These are phyloP conservation scores for Trametes maxima DNA, from an alignment of 768 basidiomycete genomes.

Conservation along the genomic window DNA sequence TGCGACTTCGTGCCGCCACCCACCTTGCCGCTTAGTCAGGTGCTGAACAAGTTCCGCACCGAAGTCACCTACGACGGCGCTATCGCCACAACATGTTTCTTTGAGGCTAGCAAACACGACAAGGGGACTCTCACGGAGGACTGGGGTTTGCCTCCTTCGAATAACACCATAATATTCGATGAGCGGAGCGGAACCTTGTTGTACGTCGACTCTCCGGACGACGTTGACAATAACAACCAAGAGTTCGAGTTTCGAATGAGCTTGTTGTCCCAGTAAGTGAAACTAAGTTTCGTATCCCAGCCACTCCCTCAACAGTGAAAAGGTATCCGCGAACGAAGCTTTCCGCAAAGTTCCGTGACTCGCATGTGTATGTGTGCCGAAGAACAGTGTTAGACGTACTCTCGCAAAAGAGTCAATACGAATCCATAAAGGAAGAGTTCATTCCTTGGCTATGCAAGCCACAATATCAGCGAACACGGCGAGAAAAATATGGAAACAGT, in stretches of 20 bases:
- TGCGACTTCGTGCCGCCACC: conserved; percentile 89
- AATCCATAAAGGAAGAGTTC: conserved; percentile 88
- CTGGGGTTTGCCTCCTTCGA: conserved; percentile 54
- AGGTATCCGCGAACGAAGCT: conserved; percentile 76
- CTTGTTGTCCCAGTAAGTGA: conserved; percentile 62
- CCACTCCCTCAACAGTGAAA: conserved; percentile 6
- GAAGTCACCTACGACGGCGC: conserved; percentile 65
- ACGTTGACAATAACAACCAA: conserved; percentile 64
- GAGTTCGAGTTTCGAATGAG: conserved; percentile 78
- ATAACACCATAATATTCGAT: conserved; percentile 69
- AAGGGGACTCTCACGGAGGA: conserved; percentile 63
- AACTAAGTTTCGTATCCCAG: background rate
- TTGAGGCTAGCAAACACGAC: conserved; percentile 49
- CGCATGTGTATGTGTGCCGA: conserved; percentile 90
- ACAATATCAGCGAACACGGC: conserved; percentile 68
- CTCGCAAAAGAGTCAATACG: conserved; percentile 66
- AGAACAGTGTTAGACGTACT: conserved; percentile 72
- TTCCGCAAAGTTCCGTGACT: conserved; percentile 72
- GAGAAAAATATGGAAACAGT: conserved; percentile 63
- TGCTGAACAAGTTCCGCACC: conserved; percentile 83
- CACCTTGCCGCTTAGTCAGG: conserved; percentile 61
- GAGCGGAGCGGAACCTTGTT: conserved; percentile 64
- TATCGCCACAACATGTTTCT: conserved; percentile 72
- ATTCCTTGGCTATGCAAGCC: conserved; percentile 91
- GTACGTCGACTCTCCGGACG: conserved; percentile 72